Base-by-base conservation (phyloP, 2,329 filamentous ascomycete species). In the Colletotrichum sidae region DNA sequence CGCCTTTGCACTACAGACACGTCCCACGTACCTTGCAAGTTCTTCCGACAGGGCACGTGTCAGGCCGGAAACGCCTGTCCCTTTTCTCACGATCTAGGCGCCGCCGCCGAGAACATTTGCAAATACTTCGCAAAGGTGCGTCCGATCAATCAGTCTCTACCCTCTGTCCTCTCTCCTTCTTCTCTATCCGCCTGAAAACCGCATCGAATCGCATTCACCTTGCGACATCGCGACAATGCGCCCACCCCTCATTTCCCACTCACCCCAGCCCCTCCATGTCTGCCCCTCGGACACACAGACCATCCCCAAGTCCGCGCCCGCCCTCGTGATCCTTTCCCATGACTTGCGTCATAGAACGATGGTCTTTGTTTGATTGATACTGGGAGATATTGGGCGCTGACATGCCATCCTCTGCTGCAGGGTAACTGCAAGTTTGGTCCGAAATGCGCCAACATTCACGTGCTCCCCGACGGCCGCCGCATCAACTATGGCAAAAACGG, bases 351-450 rank as follows among this genome's bases (percentile, higher is more conserved):
- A 15, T 13, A 13, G 7, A 44, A 12, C 6, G 42, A 15, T 13
- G 4, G 33, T 39, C 33, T 25, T 51, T 33, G 37, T 50, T 11
- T 45, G 25, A 25, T 25, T 25, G 25, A 25, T 25, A 25, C 25
- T 5, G 25, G 17, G 17, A 25, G 25, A 25, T 25, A 25, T 41
- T 15, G 12, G 37, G 33, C 25, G 49, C 49, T 55, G 35, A 72
- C 54, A 17, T 55, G 51, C n/a, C 17, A 33, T 42, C 25, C 34
- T 8, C 34, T 41, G 13, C 42, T 34, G 35, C 61, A 97, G 93
- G 96, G 96, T 71, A 97, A 97, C 80, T 99, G 96, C 89, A 98
- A 98, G 79, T 99, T 98, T 77, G 96, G 96, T 68, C 92, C 93
- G 69, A 98, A 98, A 80, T 99, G 96, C 84, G 95, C 95, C 74